Base-by-base conservation (phyloP, 139 green algal genomes). In the Volvox reticuliferus region DNA sequence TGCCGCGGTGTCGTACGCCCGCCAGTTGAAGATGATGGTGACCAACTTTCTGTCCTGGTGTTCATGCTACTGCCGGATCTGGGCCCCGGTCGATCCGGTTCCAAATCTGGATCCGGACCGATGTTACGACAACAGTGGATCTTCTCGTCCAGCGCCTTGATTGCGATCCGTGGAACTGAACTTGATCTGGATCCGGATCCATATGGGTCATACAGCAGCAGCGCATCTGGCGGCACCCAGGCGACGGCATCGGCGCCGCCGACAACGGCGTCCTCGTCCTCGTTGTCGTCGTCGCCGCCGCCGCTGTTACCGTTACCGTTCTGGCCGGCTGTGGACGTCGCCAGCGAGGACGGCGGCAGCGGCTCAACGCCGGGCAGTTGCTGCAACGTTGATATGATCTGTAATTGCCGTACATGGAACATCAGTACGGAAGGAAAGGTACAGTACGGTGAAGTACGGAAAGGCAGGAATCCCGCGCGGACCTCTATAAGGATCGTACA, bases 111-210 rank as follows among this genome's bases (percentile, higher is more conserved):
- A 50, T 81, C 75, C 75, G 26, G 30, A 5, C 75, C 32, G 17
- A 55, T 21, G 75, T 80, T 80, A 18, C 16, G 44, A 50, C 85
- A 89, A 71, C 69, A 82, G 44, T 89, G 85, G n/a, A 69, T 16
- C 14, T 16, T 24, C 44, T 82, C 85, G 44, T 89, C 69, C 19
- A 82, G n/a, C 85, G 32, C 69, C 85, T 82, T 82, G 17, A 89
- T 22, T 0, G 85, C 85, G 26, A 89, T 55, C 3, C 85, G 85
- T 30, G 37, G 28, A 24, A 16, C 33, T 6, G 50, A 32, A 14
- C n/a, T 61, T 1, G 26, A n/a, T 35, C 2, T n/a, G 61, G 36
- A 63, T 33, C 80, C 26, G 26, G 20, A 63, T 65, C 62, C 62
- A 28, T 73, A 24, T 30, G 65, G 65, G 12, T 68, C 83, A 33